These are phyloP conservation scores for Penicillium maclennaniae DNA, from an alignment of 495 filamentous ascomycete species.

Conservation along the genomic window DNA sequence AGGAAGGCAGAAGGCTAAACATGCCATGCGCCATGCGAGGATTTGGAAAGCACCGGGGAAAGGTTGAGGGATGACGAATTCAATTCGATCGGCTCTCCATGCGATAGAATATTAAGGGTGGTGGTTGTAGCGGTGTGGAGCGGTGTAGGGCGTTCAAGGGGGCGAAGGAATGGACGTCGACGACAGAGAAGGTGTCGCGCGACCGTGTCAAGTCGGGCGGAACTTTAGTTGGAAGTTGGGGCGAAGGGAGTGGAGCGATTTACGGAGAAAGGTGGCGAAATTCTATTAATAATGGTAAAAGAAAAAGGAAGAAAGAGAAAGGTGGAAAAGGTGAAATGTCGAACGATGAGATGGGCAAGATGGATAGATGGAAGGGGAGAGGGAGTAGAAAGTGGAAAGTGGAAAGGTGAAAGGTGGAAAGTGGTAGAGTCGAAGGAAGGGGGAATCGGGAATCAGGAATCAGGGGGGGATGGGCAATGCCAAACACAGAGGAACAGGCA, in stretches of 20 bases:
- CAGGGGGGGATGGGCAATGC: slow-evolving; percentile 25
- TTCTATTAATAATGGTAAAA: slow-evolving; percentile 19
- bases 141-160: not conserved
- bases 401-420: not conserved
- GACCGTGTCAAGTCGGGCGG: slow-evolving; percentile 21
- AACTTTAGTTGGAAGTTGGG: not conserved
- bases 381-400: slow-evolving; percentile 2
- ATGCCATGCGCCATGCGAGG: slow-evolving; percentile 58
- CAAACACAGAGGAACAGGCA: slow-evolving; percentile 8
- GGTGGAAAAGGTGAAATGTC: slow-evolving; percentile 1
- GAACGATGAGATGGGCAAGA: slow-evolving; percentile 2
- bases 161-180: slow-evolving; percentile 28
- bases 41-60: slow-evolving; percentile 11
- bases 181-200: slow-evolving; percentile 16
- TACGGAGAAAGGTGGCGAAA: slow-evolving; percentile 21
- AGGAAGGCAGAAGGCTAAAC: slow-evolving; percentile 51
- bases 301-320: slow-evolving; percentile 5
- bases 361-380: not conserved
- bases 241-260: slow-evolving; percentile 11
- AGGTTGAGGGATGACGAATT: slow-evolving; percentile 2
- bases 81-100: not conserved
- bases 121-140: slow-evolving; percentile 3
- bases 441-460: slow-evolving; percentile 9
- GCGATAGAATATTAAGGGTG: not conserved
- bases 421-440: not conserved